Conservation (phyloP, 75 land plant species). For the Cupressus sempervirens region DNA sequence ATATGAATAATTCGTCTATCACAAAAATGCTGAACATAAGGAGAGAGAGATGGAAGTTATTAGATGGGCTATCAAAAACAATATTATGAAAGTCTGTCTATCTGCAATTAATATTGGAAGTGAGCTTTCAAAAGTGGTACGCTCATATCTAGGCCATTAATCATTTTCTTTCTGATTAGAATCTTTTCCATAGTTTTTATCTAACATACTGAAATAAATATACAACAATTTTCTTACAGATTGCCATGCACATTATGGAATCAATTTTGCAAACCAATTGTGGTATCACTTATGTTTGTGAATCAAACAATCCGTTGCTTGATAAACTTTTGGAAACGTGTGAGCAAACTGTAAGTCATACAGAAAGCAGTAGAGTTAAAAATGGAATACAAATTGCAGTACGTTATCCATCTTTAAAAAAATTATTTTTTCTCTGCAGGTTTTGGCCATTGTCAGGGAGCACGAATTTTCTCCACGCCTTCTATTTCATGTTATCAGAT, state of each 20-base stretch:
- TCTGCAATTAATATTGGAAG: constrained; percentile 33
- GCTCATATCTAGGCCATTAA: not conserved
- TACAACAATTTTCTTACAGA: constrained; percentile 16
- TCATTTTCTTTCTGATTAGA: not conserved
- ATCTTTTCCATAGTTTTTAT: not conserved
- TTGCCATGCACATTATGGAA: constrained; percentile 40
- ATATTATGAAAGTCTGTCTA: constrained; percentile 27
- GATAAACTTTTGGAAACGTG: constrained; percentile 12
- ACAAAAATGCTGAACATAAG: constrained; percentile 13
- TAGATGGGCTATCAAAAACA: constrained; percentile 36
- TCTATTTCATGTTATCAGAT: constrained; percentile 48
- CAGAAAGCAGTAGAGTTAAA: not conserved
- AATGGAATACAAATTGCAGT: not conserved
- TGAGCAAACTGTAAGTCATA: constrained; percentile 15
- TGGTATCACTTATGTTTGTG: constrained; percentile 20
- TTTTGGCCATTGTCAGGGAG: constrained; percentile 19
- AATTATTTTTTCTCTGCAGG: constrained; percentile 16
- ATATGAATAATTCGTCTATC: not conserved
- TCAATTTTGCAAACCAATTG: constrained; percentile 18
- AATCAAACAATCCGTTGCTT: not conserved
- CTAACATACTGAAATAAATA: not conserved
- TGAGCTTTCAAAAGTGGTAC: constrained; percentile 58
- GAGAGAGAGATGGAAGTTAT: constrained; percentile 25
- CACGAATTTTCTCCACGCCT: constrained; percentile 51
- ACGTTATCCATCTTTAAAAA: not conserved